Evolutionary conservation across 2,329 filamentous ascomycete genomes (phyloP), one percentile per base, ranked within the genome.

Genomic region (Aspergillus fumigatus): DNA sequence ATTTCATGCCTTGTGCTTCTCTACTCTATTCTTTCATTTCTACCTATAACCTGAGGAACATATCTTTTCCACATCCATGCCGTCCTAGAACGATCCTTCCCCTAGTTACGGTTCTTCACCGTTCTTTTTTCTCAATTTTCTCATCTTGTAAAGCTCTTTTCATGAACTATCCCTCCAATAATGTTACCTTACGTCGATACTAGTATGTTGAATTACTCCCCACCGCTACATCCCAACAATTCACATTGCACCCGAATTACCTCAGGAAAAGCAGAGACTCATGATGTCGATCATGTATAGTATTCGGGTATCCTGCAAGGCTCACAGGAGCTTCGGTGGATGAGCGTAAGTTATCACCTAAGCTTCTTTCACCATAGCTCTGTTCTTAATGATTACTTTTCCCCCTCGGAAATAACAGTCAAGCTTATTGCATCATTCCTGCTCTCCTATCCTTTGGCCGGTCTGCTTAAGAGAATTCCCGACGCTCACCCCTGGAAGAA

Each of bases 371-470:
- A 35, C 23, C 4, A 9, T 10, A 2, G 41, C 21, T 35, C 48
- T 53, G 32, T 32, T 53, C 29, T 32, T 23, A 56, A 17, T 47
- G 7, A 19, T 25, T 53, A 51, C 25, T 38, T 54, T 6, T 38
- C 2, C 5, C 29, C 43, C 58, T 26, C 17, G 49, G 41, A 23
- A n/a, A 51, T 51, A 56, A 56, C 65, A 97, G 92, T 99, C 65
- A 99, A 99, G 74, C 88, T 97, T 65, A 88, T 97, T 67, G 87
- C 87, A 71, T 91, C 90, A 6, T 96, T 97, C 73, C 81, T 99
- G 50, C 75, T 96, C 41, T 97, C 94, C 10, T 99, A 96, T 70
- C 94, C 94, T 2, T 82, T 99, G 54, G 91, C 94, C 50, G 94
- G 83, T 25, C 73, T 96, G 26, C 82, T 99, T 8, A 99, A 99